These are phyloP conservation scores for Metschnikowia henanensis DNA, from an alignment of 805 yeast genomes.

Conservation along the genomic window DNA sequence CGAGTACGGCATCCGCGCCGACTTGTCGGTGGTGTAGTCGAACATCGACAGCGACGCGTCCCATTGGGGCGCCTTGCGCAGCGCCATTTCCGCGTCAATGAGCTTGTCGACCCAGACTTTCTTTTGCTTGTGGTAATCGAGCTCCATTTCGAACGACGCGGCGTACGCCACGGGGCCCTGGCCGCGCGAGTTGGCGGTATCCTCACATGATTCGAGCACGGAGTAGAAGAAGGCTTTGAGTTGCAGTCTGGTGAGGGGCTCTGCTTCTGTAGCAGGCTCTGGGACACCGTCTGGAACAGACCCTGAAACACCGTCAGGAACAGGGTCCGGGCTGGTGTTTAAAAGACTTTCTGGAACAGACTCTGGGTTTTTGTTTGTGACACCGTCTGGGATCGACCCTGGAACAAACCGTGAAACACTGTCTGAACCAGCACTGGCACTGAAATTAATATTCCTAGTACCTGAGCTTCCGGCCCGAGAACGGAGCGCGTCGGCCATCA, in stretches of 20 bases:
- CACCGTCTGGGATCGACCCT: no score
- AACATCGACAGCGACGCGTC: constrained; percentile 6
- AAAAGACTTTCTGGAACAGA: no score
- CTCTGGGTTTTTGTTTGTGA: no score
- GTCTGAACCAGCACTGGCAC: no score
- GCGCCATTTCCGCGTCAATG: constrained; percentile 10
- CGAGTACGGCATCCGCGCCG: not conserved
- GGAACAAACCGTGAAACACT: no score
- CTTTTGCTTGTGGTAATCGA: constrained; percentile 20
- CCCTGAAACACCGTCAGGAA: no score
- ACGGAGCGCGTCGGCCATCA: not conserved
- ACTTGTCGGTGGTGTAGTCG: not conserved
- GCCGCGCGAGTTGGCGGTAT: constrained; percentile 52
- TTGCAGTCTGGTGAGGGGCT: constrained; percentile 9
- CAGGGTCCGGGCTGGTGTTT: no score
- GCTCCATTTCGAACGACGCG: constrained; percentile 27
- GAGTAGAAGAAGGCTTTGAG: constrained; percentile 15
- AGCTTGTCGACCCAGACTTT: constrained; percentile 12
- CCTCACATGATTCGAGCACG: constrained; percentile 25
- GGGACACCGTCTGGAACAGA: no score
- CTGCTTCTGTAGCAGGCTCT: no score
- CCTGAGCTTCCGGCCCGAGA: not conserved
- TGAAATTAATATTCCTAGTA: no score
- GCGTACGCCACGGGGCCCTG: constrained; percentile 46
- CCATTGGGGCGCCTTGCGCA: constrained; percentile 4